Evolutionary conservation across 2,329 filamentous ascomycete species (phyloP).

Genomic region (Zalaria sp.): DNA sequence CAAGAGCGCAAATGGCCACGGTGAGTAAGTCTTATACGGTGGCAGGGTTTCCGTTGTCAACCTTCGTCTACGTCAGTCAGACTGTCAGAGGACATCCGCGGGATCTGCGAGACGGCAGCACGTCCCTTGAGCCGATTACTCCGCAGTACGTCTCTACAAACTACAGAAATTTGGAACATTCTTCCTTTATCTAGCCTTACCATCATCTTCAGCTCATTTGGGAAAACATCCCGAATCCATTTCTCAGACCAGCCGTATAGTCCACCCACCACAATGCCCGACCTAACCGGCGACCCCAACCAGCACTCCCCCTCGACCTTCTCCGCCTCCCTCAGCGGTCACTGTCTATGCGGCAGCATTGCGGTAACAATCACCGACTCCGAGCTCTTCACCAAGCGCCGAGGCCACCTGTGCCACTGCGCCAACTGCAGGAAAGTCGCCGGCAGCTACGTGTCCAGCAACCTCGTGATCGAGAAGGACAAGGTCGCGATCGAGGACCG

Average conservation of each 20-base stretch:
- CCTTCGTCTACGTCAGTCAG: no score
- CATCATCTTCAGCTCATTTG: no score
- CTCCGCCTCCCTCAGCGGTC: constrained; percentile 20
- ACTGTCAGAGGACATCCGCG: no score
- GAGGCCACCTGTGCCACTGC: constrained; percentile 37
- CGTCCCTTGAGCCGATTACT: no score
- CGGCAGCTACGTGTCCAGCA: constrained; percentile 26
- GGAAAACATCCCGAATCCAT: neutral
- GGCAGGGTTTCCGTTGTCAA: no score
- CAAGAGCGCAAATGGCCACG: no score
- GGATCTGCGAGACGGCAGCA: no score
- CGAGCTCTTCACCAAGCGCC: constrained; percentile 30
- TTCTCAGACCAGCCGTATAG: neutral
- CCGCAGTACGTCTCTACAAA: no score
- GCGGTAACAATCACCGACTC: constrained; percentile 33
- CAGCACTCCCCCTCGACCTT: constrained; percentile 19
- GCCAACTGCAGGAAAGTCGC: constrained; percentile 37
- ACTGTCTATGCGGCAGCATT: constrained; percentile 33
- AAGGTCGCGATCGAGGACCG: constrained; percentile 32
- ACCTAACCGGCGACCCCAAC: constrained; percentile 26
- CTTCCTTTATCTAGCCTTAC: no score
- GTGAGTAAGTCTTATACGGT: no score
- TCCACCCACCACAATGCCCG: constrained; percentile 12
- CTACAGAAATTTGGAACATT: no score
- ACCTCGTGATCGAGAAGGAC: constrained; percentile 27